Conservation (phyloP, 345 rosid genomes). For the Noccaea caerulescens region DNA sequence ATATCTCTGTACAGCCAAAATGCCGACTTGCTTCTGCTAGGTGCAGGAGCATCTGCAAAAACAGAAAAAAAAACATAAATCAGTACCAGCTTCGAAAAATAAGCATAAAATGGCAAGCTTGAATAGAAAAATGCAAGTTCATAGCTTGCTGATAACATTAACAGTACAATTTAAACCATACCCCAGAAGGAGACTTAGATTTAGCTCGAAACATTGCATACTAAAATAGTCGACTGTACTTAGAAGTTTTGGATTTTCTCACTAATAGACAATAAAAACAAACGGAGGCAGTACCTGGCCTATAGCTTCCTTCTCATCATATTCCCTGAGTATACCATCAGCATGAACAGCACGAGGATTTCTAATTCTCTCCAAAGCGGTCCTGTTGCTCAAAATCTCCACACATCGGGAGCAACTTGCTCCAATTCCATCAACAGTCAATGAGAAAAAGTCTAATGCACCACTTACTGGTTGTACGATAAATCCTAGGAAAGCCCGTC, state of each 20-base stretch:
- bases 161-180: conserved; percentile 13
- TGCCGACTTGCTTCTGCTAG: conserved; percentile 90
- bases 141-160: conserved; percentile 2
- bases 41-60: conserved; percentile 81
- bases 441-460: conserved; percentile 90
- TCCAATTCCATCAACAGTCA: conserved; percentile 94
- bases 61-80: conserved; percentile 25
- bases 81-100: conserved; percentile 23
- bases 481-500: conserved; percentile 82
- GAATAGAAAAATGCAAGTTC: conserved; percentile 14
- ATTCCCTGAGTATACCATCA: conserved; percentile 79
- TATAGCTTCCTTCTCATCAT: conserved; percentile 83
- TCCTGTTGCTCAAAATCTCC: conserved; percentile 70
- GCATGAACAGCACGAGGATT: conserved; percentile 86
- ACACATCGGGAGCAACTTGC: conserved; percentile 93
- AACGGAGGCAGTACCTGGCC: conserved; percentile 70
- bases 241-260: conserved; percentile 8
- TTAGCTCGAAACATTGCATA: conserved; percentile 15
- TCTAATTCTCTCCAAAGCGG: conserved; percentile 73
- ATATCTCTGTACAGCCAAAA: conserved; percentile 90
- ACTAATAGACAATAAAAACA: conserved; percentile 14
- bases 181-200: not conserved
- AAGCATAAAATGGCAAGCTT: conserved; percentile 24
- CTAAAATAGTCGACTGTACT: not conserved
- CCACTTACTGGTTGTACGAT: conserved; percentile 95